Evolutionary conservation across 2,329 filamentous ascomycete genomes (phyloP).

Genomic region (Atkinsonella texensis): DNA sequence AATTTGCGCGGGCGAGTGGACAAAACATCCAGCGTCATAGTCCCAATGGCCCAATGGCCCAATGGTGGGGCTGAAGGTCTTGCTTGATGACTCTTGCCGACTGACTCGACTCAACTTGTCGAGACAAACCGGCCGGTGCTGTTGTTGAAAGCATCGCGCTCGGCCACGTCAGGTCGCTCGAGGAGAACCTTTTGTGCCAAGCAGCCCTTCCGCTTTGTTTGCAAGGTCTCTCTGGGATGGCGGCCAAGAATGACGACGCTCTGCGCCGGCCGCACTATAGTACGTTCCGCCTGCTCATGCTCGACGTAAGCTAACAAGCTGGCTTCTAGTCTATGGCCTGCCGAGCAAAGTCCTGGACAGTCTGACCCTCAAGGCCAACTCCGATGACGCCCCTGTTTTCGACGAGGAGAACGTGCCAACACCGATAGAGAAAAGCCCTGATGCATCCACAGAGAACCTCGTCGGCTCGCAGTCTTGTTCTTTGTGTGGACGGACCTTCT

Average conservation of each 20-base stretch:
- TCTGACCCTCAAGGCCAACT: constrained; percentile 37
- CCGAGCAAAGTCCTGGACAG: constrained; percentile 60
- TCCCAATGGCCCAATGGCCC: too few species aligned
- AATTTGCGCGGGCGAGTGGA: too few species aligned
- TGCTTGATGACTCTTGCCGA: neutral
- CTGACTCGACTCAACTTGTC: neutral
- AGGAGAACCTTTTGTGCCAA: neutral
- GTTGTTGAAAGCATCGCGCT: neutral
- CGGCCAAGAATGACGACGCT: constrained; percentile 26
- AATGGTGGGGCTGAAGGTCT: neutral
- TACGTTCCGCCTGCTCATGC: constrained; percentile 13
- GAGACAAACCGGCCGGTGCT: neutral
- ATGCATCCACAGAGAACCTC: constrained; percentile 21
- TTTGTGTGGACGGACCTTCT: constrained; percentile 63
- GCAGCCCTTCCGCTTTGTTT: neutral
- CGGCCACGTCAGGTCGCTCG: neutral
- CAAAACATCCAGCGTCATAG: neutral
- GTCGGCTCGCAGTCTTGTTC: constrained; percentile 65
- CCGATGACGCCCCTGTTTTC: constrained; percentile 14
- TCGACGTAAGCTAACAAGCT: constrained; percentile 3
- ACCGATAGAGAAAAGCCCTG: constrained; percentile 12
- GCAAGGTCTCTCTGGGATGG: constrained; percentile 5
- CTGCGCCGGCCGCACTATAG: constrained; percentile 40
- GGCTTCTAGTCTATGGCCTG: constrained; percentile 61
- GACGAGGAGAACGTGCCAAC: constrained; percentile 13